Base-by-base conservation (phyloP, 495 filamentous ascomycete species). In the Podospora pseudocomata region DNA sequence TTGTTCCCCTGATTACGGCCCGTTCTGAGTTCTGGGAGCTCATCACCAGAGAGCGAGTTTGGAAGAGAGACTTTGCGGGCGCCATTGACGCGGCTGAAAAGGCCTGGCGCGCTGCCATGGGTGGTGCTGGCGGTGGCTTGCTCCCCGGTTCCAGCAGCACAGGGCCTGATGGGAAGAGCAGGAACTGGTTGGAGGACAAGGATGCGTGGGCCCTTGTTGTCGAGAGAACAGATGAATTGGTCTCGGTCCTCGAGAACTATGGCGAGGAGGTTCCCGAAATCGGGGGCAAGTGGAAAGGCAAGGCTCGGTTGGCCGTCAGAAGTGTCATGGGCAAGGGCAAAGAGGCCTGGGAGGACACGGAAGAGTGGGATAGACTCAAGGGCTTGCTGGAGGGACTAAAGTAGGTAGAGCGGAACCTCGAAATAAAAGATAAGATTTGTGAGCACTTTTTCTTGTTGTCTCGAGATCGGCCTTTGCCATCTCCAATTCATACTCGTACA, bases 61-160 rank as follows among this genome's bases (percentile, higher is more conserved):
- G 90, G 85, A 84, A 86, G 18, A 76, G 85, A 7, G 87, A 87
- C 30, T 92, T 89, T 3, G 78, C 78, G 0, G 87, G 88, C 27
- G 91, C 94, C 3, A 80, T 99, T 1, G 90, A 90, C 27, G 91
- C 91, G 0, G 86, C 94, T 2, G 95, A 98, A 81, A 93, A 91
- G 75, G 92, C 91, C 2, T 98, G 93, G 93, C 85, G 95, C 0
- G 87, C 90, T 2, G 83, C 86, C 1, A 75, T 86, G 39, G 85
- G 83, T 58, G 77, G 78, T 1, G 76, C 73, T 13, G 74, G 75
- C 4, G 74, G 69, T n/a, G 66, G 68, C 6, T 72, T 69, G 1
- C 57, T 72, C 19, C 63, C 11, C 34, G 59, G 18, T 5, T 30
- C 75, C 0, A 64, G 75, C 1, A 74, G 67, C 0, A 67, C 65